These are phyloP conservation scores for Silene conica DNA, from an alignment of 148 eudicot genomes.

Conservation along the genomic window DNA sequence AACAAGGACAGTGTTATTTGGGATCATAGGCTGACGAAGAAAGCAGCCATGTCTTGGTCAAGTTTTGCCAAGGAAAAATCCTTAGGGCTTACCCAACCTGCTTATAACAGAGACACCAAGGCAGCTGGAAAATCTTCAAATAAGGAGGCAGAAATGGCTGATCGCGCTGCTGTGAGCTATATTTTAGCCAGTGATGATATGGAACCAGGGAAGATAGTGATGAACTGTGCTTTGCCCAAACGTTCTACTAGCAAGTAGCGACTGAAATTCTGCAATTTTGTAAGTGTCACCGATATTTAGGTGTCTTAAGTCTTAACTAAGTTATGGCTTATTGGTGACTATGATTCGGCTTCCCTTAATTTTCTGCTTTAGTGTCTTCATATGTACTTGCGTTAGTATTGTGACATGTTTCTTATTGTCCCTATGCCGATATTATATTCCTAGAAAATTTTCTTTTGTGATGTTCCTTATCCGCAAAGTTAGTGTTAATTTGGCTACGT, in stretches of 20 bases:
- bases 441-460: background rate
- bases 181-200: constrained; percentile 44
- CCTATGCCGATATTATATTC: background rate
- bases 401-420: background rate
- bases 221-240: constrained; percentile 39
- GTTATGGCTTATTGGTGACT: background rate
- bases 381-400: background rate
- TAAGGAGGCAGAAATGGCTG: constrained; percentile 17
- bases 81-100: constrained; percentile 29
- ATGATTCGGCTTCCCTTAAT: background rate
- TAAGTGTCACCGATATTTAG: constrained; percentile 13
- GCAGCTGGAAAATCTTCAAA: constrained; percentile 18
- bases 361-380: background rate
- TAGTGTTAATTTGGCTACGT: too few relatives aligned
- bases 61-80: constrained; percentile 34
- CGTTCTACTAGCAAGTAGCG: constrained; percentile 21
- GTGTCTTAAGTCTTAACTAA: background rate
- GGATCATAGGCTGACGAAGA: constrained; percentile 45
- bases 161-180: constrained; percentile 40
- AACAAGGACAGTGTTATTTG: constrained; percentile 38
- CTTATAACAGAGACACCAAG: constrained; percentile 11
- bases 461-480: too few relatives aligned
- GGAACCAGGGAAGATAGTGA: constrained; percentile 47
- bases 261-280: constrained; percentile 11
- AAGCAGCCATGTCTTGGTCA: constrained; percentile 47